phyloP scores from a whole-genome alignment of 768 basidiomycete genomes.

The Termitomyces bulborhizus region DNA sequence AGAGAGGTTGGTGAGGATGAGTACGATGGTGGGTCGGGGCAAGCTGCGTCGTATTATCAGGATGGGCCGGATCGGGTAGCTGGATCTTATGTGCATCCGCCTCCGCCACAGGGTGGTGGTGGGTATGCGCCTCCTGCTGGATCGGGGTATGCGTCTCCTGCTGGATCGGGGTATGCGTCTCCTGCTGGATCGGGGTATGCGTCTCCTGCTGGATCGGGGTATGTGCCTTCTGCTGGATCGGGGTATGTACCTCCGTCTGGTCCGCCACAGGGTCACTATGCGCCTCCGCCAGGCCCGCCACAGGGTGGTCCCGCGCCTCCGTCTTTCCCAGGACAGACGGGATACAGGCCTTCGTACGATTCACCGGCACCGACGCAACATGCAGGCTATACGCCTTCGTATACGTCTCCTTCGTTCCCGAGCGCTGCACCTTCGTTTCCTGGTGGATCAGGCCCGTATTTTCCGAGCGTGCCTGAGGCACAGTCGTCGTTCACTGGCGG shows the following conservation, averaged over 20 bases:
- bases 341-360: conserved; percentile 12
- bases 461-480: conserved; percentile 18
- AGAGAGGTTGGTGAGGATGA: background rate
- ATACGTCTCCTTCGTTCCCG: conserved; percentile 21
- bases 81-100: conserved; percentile 19
- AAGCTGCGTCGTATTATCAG: conserved; percentile 25
- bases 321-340: conserved; percentile 12
- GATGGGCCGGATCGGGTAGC: conserved; percentile 1
- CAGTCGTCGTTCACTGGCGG: conserved; percentile 17
- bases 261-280: too few relatives aligned
- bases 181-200: background rate
- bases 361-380: conserved; percentile 11
- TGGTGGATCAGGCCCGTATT: conserved; percentile 17
- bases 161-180: conserved; percentile 14
- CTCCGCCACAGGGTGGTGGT: too few relatives aligned
- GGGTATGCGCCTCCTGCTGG: conserved; percentile 15
- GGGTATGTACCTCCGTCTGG: conserved; percentile 13
- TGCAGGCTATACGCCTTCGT: conserved; percentile 27
- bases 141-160: conserved; percentile 15
- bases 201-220: background rate
- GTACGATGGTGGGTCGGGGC: background rate
- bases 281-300: conserved; percentile 2
- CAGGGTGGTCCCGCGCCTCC: conserved; percentile 17
- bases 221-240: conserved; percentile 16
- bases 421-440: conserved; percentile 15